These are phyloP conservation scores for Apocynum venetum DNA, from an alignment of 257 asterid genomes.

Conservation along the genomic window DNA sequence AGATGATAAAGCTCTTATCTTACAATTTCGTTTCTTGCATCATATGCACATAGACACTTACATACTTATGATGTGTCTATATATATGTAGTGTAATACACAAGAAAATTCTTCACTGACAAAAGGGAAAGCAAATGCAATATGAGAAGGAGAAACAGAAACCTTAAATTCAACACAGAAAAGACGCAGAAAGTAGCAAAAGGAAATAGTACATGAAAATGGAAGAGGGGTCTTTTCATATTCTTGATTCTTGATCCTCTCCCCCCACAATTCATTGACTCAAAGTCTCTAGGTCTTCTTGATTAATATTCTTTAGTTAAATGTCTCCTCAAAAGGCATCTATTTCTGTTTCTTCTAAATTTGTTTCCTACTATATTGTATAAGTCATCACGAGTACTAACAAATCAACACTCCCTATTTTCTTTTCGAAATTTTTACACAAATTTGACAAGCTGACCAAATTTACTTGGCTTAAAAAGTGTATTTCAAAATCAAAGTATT, in stretches of 20 bases:
- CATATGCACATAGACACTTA: neutral
- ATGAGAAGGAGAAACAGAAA: neutral
- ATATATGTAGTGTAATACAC: neutral
- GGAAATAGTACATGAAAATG: neutral
- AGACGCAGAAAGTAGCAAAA: neutral
- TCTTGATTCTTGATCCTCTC: neutral
- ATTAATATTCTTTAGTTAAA: too few species aligned
- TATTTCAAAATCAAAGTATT: too few species aligned
- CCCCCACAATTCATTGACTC: neutral
- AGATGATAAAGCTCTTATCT: neutral
- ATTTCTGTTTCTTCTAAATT: too few species aligned
- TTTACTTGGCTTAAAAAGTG: too few species aligned
- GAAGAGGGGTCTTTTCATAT: neutral
- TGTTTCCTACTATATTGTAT: too few species aligned
- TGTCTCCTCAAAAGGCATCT: too few species aligned
- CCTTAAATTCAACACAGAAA: neutral
- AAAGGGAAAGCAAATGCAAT: neutral
- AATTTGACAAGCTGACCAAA: too few species aligned
- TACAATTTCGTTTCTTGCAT: neutral
- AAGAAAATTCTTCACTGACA: neutral
- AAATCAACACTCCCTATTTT: too few species aligned
- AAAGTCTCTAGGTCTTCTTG: neutral
- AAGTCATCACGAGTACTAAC: too few species aligned
- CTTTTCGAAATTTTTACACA: too few species aligned
- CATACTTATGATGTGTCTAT: neutral